Percentiles rank a stretch among this genome's conserved stretches.
These are phyloP conservation scores for Astragalus membranaceus DNA, from an alignment of 306 rosid species.

Conservation along the genomic window DNA sequence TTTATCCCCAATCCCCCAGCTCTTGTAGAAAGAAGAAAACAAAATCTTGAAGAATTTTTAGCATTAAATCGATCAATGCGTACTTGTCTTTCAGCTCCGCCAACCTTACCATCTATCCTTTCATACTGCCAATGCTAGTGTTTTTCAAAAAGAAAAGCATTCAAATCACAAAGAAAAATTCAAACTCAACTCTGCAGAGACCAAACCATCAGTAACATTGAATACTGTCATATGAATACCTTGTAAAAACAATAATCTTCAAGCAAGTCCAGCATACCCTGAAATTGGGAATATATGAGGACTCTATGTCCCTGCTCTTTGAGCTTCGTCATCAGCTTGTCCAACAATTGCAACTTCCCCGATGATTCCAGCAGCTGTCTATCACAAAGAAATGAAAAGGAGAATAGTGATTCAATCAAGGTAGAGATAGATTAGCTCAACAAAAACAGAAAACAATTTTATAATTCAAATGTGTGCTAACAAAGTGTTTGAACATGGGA, in stretches of 20 bases:
- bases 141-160: neutral
- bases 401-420: neutral
- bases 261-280: slow-evolving; percentile 83
- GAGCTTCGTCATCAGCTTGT: slow-evolving; percentile 92
- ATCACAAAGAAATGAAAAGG: slow-evolving; percentile 25
- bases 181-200: slow-evolving; percentile 12
- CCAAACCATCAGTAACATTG: neutral
- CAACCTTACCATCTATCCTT: slow-evolving; percentile 94
- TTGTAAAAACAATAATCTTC: slow-evolving; percentile 84
- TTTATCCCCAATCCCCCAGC: slow-evolving; percentile 98
- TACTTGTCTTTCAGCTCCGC: slow-evolving; percentile 93
- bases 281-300: slow-evolving; percentile 93
- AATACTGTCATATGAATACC: slow-evolving; percentile 34
- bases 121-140: slow-evolving; percentile 85
- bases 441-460: neutral
- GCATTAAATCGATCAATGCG: slow-evolving; percentile 94
- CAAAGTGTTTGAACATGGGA: neutral
- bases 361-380: slow-evolving; percentile 93
- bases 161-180: neutral
- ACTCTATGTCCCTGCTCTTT: slow-evolving; percentile 95
- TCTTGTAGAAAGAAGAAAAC: slow-evolving; percentile 95
- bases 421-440: neutral
- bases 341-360: slow-evolving; percentile 88
- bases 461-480: neutral
- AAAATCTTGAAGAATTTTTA: slow-evolving; percentile 83